These are phyloP conservation scores for Periconia macrospinosa DNA, from an alignment of 2,329 filamentous ascomycete genomes.

Conservation along the genomic window DNA sequence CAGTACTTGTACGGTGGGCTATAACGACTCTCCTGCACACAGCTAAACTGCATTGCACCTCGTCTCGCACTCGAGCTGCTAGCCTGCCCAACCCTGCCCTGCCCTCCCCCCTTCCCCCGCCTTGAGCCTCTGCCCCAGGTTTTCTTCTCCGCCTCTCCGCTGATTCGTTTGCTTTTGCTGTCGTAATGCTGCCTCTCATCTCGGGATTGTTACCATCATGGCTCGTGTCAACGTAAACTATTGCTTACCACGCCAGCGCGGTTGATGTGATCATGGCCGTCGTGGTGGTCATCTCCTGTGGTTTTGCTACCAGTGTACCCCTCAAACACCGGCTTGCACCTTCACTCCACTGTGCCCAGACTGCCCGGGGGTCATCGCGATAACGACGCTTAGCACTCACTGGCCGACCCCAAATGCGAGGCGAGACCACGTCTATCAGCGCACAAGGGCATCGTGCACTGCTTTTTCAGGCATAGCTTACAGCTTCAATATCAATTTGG, in stretches of 20 bases:
- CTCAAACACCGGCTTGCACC: not conserved
- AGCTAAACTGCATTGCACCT: too few species aligned
- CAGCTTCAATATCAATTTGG: slow-evolving; percentile 3
- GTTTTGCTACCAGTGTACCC: too few species aligned
- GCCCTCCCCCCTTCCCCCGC: too few species aligned
- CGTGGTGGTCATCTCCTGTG: not conserved
- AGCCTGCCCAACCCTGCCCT: too few species aligned
- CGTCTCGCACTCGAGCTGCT: too few species aligned
- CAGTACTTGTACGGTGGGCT: too few species aligned
- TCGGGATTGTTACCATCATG: too few species aligned
- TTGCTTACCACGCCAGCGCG: too few species aligned
- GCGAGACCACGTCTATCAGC: not conserved
- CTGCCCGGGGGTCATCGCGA: too few species aligned
- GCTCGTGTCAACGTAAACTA: too few species aligned
- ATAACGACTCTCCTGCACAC: too few species aligned
- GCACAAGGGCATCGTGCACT: not conserved
- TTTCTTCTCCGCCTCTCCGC: not conserved
- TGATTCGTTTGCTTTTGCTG: not conserved
- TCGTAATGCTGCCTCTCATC: too few species aligned
- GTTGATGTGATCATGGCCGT: not conserved
- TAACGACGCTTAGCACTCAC: not conserved
- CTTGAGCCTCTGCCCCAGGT: not conserved
- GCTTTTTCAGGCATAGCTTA: not conserved
- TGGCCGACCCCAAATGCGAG: not conserved
- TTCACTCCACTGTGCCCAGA: not conserved